Evolutionary conservation across 139 green algal species (phyloP), one percentile per base, ranked within the genome.

Genomic region (Mesotaenium endlicherianum): DNA sequence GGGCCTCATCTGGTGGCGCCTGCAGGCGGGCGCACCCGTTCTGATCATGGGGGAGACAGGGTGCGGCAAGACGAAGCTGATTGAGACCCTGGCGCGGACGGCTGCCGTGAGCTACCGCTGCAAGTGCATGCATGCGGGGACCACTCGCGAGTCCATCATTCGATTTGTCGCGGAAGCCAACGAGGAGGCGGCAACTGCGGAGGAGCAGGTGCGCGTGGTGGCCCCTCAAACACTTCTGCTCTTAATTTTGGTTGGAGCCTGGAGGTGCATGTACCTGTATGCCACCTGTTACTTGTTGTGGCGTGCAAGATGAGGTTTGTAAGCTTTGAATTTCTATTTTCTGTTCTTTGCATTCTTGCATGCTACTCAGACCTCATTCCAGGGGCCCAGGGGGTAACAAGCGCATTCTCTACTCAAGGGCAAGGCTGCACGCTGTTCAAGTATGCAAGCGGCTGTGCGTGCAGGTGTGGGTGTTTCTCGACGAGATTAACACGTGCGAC

Each of bases 31-130:
- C 40, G 34, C 69, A 34, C 79, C 60, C 20, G 79, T 85, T 14
- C 3, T 85, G n/a, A 49, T 85, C 34, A 85, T 85, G 79, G 79
- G 79, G 16, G 67, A 81, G 44, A 85, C 79, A 3, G 79, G 79
- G 8, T 85, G 79, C 36, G 79, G 79, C 38, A 75, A 89, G 64
- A 89, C 85, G 20, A 88, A 80, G n/a, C 71, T 89, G 59, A n/a
- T 89, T 0, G 57, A 59, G 71, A 57, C 38, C 38, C 41, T 90
- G 40, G 86, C 86, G 5, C 43, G 41, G 38, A 58, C 17, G 30
- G 59, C 53, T 16, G 70, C 38, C 20, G 70, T 55, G 2, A 11
- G 14, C 53, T 88, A 88, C 45, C 14, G n/a, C 5, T 70, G 58
- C 34, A 69, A 88, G 0, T 82, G 80, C 42, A 64, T 89, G 72